Evolutionary conservation across 495 filamentous ascomycete genomes (phyloP), one percentile per base, ranked within the genome.

Genomic region (Friedmanniomyces simplex): DNA sequence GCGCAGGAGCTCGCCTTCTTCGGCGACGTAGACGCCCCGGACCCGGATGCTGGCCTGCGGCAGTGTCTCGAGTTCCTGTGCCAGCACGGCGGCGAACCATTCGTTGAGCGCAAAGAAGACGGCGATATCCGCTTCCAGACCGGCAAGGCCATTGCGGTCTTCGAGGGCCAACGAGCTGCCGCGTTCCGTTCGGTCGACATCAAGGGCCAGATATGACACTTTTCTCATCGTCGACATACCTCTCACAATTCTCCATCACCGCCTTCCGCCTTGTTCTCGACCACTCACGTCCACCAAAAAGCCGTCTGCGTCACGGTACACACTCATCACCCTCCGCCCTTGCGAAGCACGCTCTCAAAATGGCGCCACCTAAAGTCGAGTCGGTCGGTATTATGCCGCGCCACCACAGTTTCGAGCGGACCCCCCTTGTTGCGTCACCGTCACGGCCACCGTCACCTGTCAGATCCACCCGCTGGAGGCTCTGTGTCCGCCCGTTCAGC

Each of bases 1-100:
- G 91, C 89, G 26, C 87, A 97, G 73, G 93, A 97, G 68, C 84
- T 99, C 54, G 89, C 85, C 50, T 99, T 97, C 69, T 87, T 85
- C 48, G 91, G 96, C 69, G 81, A 95, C 69, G 28, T 20, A n/a
- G 56, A 55, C 34, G 7, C 34, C 1, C n/a, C 8, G 10, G 60
- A 63, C 22, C 28, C 41, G 20, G 61, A 60, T n/a, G 57, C 48
- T 3, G 52, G 28, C 18, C 24, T 6, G 12, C 52, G 42, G 8
- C 52, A 64, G 18, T 89, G 88, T 57, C 84, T 86, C 11, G 84
- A 88, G 66, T 97, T 96, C 72, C 82, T 98, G 60, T 79, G 83
- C 60, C 86, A 94, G 55, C 74, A 89, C 68, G 74, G 81, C 53
- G 85, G 85, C 45, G 78, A 84, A 65, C 74, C 85, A 12, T 71